Evolutionary conservation across 495 filamentous ascomycete genomes (phyloP), one percentile per base, ranked within the genome.

Genomic region (Massariosphaeria phaeospora): DNA sequence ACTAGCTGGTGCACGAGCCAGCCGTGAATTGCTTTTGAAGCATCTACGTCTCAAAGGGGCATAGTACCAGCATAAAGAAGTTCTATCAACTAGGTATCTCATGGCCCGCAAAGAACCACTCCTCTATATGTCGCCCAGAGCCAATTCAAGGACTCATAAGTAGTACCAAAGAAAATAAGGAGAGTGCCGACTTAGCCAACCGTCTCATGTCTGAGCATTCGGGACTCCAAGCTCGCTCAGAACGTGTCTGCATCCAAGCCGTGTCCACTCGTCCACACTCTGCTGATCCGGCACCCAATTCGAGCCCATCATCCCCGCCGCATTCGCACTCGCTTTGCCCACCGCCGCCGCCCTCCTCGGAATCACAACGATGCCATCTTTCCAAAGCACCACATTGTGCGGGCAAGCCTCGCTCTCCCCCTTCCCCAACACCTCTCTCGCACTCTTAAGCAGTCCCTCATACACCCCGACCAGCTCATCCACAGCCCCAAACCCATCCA

Each of bases 361-460:
- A 15, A 60, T 44, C 24, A 55, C 35, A 15, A 60, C 44, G 1
- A 60, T 54, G 33, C 49, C 42, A 15, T 49, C 57, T 17, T 36
- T 54, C 51, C 43, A 48, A 2, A 60, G 30, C 2, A 60, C 27
- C 8, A 60, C 43, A 29, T 60, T 60, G 29, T 60, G 55, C 6
- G 55, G 42, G 26, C 48, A 52, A n/a, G 33, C n/a, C 2, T 46
- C 42, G 6, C 1, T 15, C 27, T 21, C 15, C 7, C 26, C 12
- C 20, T 40, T 12, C 11, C 35, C 48, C 51, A 60, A 55, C 24
- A 24, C 24, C 26, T 48, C 29, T 34, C 43, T 60, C n/a, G 49
- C n/a, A 10, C 30, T 12, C 9, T 31, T 21, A 10, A 60, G 34
- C 2, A 60, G 18, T 13, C 27, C 35, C 15, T 29, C 18, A 30